These are phyloP conservation scores for Diaporthe australafricana DNA, from an alignment of 2,329 filamentous ascomycete genomes.

Conservation along the genomic window DNA sequence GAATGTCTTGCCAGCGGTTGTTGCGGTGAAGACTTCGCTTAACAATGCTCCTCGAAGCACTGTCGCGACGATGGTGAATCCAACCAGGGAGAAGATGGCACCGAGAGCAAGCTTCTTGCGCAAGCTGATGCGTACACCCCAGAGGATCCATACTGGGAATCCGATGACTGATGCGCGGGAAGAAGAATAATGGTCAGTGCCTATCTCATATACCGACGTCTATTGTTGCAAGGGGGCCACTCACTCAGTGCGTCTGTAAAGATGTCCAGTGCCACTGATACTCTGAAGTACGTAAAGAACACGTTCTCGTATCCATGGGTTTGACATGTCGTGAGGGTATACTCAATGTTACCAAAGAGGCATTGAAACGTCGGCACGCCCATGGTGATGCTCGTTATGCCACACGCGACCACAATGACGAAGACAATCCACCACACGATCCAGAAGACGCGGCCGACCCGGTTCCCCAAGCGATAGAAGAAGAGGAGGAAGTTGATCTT, in stretches of 20 bases:
- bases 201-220: not conserved
- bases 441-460: slow-evolving; percentile 11
- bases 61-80: slow-evolving; percentile 34
- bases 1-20: slow-evolving; percentile 29
- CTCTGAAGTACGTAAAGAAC: slow-evolving; percentile 36
- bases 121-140: slow-evolving; percentile 33
- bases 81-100: slow-evolving; percentile 36
- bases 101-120: slow-evolving; percentile 34
- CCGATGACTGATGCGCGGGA: slow-evolving; percentile 20
- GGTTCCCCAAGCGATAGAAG: slow-evolving; percentile 33
- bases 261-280: slow-evolving; percentile 33
- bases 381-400: slow-evolving; percentile 29
- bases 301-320: slow-evolving; percentile 27
- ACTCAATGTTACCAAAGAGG: slow-evolving; percentile 30
- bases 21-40: slow-evolving; percentile 32
- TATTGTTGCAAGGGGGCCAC: not conserved
- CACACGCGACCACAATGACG: slow-evolving; percentile 28
- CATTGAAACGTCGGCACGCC: slow-evolving; percentile 34
- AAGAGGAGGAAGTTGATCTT: slow-evolving; percentile 37
- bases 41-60: slow-evolving; percentile 33
- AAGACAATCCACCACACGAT: slow-evolving; percentile 33
- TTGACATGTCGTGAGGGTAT: slow-evolving; percentile 30
- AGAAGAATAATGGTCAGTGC: not conserved
- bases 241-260: slow-evolving; percentile 30
- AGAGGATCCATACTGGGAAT: slow-evolving; percentile 35